phyloP scores from a whole-genome alignment of 2,329 filamentous ascomycete genomes.

The Claviceps sp. region DNA sequence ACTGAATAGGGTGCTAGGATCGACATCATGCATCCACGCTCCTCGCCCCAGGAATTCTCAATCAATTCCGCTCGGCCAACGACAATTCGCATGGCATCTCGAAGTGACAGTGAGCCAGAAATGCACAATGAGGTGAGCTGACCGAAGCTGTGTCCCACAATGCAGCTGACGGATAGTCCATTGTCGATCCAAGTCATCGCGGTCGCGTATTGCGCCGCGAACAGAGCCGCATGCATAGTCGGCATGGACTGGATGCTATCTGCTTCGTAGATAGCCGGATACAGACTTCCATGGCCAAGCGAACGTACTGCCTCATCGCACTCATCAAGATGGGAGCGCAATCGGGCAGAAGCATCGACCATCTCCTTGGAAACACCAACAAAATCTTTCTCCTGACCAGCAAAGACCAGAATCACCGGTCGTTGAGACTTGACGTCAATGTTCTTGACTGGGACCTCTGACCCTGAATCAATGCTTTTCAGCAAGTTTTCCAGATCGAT shows the following conservation, averaged over 20 bases:
- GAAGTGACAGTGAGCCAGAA: conserved; percentile 16
- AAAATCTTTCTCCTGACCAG: conserved; percentile 15
- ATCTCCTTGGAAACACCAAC: conserved; percentile 18
- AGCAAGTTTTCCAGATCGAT: conserved; percentile 12
- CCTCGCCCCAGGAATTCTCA: conserved; percentile 19
- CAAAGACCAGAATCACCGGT: conserved; percentile 22
- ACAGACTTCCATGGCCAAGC: conserved; percentile 15
- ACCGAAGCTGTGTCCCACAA: conserved; percentile 29
- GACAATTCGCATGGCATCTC: conserved; percentile 19
- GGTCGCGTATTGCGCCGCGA: conserved; percentile 25
- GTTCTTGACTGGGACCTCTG: neutral
- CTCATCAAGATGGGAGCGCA: conserved; percentile 12
- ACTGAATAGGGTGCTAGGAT: conserved; percentile 7
- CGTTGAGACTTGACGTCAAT: conserved; percentile 5
- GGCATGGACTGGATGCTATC: conserved; percentile 12
- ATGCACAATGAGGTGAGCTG: conserved; percentile 27
- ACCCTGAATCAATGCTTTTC: neutral
- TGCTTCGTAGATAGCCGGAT: conserved; percentile 18
- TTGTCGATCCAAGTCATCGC: conserved; percentile 23
- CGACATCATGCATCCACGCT: conserved; percentile 26
- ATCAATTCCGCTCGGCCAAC: conserved; percentile 17
- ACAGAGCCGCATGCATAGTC: conserved; percentile 24
- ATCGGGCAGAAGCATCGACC: conserved; percentile 13
- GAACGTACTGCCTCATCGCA: conserved; percentile 1
- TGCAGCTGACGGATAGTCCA: conserved; percentile 11